These are phyloP conservation scores for Leishmania amazonensis DNA, from an alignment of 208 protist genomes.

Conservation along the genomic window DNA sequence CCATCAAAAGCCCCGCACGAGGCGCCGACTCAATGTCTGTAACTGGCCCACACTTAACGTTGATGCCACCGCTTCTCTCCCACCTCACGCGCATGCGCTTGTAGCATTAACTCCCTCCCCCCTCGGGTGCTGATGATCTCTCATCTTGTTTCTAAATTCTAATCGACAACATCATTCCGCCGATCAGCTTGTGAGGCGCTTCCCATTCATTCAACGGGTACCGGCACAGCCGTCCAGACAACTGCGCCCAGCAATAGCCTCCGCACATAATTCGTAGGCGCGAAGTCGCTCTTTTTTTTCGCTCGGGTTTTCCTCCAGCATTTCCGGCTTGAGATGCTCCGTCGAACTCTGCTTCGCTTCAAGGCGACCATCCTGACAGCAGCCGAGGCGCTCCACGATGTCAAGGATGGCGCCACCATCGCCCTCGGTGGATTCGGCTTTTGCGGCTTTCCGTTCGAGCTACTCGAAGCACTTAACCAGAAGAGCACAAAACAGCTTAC, in stretches of 20 bases:
- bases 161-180: neutral
- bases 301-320: neutral
- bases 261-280: neutral
- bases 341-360: slow-evolving; percentile 12
- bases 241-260: neutral
- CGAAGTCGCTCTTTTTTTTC: neutral
- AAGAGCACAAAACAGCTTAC: slow-evolving; percentile 76
- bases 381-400: slow-evolving; percentile 55
- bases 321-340: slow-evolving; percentile 23
- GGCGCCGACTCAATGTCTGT: neutral
- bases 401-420: slow-evolving; percentile 46
- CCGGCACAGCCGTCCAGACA: neutral
- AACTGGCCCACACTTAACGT: neutral
- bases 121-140: neutral
- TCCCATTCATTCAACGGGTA: neutral
- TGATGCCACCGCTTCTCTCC: neutral
- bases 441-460: slow-evolving; percentile 89
- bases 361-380: slow-evolving; percentile 30
- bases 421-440: slow-evolving; percentile 93
- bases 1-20: neutral
- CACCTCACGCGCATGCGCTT: neutral
- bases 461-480: slow-evolving; percentile 75
- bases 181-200: neutral
- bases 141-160: neutral
- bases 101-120: neutral